Evolutionary conservation across 2,329 filamentous ascomycete genomes (phyloP).

Genomic region (Fusarium nurragi): DNA sequence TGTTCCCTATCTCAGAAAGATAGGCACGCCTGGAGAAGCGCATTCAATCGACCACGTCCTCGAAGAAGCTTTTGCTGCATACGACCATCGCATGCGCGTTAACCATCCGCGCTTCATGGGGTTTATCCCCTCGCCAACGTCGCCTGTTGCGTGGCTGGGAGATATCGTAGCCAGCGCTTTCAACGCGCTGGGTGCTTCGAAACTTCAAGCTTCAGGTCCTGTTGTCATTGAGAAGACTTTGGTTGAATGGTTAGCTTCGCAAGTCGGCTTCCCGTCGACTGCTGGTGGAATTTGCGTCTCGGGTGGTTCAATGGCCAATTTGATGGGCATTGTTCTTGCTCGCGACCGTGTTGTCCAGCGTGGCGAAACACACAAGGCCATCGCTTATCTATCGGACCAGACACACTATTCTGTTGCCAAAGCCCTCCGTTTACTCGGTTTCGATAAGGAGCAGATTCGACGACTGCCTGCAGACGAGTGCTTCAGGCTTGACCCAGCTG

Average conservation of each 20-base stretch:
- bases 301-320: constrained; percentile 42
- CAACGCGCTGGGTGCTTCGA: constrained; percentile 32
- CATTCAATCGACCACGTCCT: constrained; percentile 23
- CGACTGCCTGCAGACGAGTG: neutral
- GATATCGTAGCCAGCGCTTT: constrained; percentile 35
- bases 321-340: constrained; percentile 38
- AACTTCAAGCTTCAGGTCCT: constrained; percentile 37
- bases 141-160: constrained; percentile 38
- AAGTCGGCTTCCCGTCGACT: constrained; percentile 26
- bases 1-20: constrained; percentile 7
- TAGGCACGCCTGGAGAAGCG: constrained; percentile 14
- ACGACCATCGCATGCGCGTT: constrained; percentile 26
- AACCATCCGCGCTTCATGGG: constrained; percentile 34
- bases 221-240: constrained; percentile 40
- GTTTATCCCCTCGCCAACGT: constrained; percentile 39
- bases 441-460: constrained; percentile 3
- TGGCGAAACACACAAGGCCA: neutral
- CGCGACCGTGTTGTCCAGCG: constrained; percentile 28
- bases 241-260: constrained; percentile 35
- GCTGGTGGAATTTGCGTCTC: constrained; percentile 40
- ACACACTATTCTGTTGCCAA: constrained; percentile 23
- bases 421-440: constrained; percentile 10
- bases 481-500: neutral
- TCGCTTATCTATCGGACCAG: constrained; percentile 17
- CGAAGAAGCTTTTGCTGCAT: constrained; percentile 15